Evolutionary conservation across 1,139 yeast genomes (phyloP), one percentile per base, ranked within the genome.

Genomic region (Hyphopichia fennica): DNA sequence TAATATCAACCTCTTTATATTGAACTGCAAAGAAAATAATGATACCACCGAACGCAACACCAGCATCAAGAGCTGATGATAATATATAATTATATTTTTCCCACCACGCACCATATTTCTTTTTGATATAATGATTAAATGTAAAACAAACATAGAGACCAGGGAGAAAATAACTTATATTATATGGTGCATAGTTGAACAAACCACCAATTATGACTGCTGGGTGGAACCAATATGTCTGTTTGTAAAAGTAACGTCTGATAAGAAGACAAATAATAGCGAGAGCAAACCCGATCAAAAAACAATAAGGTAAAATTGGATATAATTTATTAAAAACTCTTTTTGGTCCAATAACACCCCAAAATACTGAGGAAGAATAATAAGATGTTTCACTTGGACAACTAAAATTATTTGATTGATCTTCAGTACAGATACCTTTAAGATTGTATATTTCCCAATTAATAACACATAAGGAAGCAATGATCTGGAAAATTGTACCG

Each of bases 301-400:
- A 80, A 45, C 77, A 70, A 59, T 62, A 75, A 49, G 65, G 64
- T 56, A 77, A 54, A 20, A 63, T 51, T 20, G 81, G 81, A 48
- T 77, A 77, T 18, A 75, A 51, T 1, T 68, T 69, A 44, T 60
- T 56, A 50, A 81, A 79, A 13, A 80, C 75, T 16, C 56, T 55
- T 51, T 72, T 66, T 18, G 87, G 87, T 2, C 87, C 87, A 50
- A 82, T 75, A 25, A 75, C 80, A 48, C 85, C 85, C 79, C 82
- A 81, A 19, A 79, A 62, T 14, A 81, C 76, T 9, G 82, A 72
- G n/a, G 82, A 71, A 34, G 76, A 62, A 60, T 68, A 81, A 56
- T 63, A 77, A 1, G 80, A 72, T 33, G 58, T 63, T 15, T 72
- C 69, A 37, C 57, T 63, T 27, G 79, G 80, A 54, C 85, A 81